Evolutionary conservation across 768 basidiomycete genomes (phyloP).

Genomic region (Dioszegia aurantiaca): DNA sequence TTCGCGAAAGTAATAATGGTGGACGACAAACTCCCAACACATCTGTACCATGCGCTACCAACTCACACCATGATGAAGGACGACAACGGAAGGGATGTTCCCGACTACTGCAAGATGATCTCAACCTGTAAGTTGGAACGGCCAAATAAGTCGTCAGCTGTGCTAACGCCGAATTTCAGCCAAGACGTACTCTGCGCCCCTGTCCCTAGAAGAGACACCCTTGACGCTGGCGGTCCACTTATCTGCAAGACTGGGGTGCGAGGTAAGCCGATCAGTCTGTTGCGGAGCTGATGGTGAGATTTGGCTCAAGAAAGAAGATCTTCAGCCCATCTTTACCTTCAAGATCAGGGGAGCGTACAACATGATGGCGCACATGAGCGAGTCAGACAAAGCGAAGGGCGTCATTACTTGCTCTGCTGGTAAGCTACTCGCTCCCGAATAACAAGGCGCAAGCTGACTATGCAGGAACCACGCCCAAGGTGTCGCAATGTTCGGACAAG

Average conservation of each 20-base stretch:
- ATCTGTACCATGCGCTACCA: slow-evolving; percentile 51
- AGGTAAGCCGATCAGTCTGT: slow-evolving; percentile 48
- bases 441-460: not conserved
- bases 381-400: slow-evolving; percentile 93
- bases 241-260: slow-evolving; percentile 80
- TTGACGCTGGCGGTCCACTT: slow-evolving; percentile 84
- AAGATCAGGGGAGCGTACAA: slow-evolving; percentile 98
- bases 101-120: slow-evolving; percentile 51
- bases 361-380: slow-evolving; percentile 84
- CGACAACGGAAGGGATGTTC: slow-evolving; percentile 30
- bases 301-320: slow-evolving; percentile 94
- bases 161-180: slow-evolving; percentile 28
- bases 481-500: slow-evolving; percentile 87
- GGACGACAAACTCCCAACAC: slow-evolving; percentile 47
- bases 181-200: slow-evolving; percentile 51
- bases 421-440: slow-evolving; percentile 65
- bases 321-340: slow-evolving; percentile 94
- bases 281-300: slow-evolving; percentile 55
- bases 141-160: not conserved
- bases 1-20: too few species aligned
- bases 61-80: slow-evolving; percentile 36
- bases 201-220: slow-evolving; percentile 62
- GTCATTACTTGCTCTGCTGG: slow-evolving; percentile 97
- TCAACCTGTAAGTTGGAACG: slow-evolving; percentile 43
- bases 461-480: slow-evolving; percentile 98